Conservation (phyloP, 2,329 filamentous ascomycete species). For the Fusarium sp. region DNA sequence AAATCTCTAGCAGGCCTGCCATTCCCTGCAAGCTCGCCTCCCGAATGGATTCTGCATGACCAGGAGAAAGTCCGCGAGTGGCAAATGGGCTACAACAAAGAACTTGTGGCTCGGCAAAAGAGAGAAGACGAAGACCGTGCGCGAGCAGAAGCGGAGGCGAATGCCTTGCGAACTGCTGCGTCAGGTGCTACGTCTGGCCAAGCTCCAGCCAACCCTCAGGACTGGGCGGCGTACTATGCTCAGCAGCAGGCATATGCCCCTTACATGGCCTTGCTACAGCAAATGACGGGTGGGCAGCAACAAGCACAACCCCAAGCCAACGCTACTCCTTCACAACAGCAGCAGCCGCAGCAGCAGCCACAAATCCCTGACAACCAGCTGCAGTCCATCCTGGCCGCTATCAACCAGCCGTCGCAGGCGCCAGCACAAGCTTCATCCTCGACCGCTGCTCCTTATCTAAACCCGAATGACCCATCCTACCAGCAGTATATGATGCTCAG, state of each 20-base stretch:
- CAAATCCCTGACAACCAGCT: constrained; percentile 58
- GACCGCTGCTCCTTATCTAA: constrained; percentile 49
- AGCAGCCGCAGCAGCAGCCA: constrained; percentile 50
- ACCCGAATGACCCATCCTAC: constrained; percentile 59
- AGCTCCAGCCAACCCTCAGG: constrained; percentile 49
- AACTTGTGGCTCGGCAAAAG: constrained; percentile 56
- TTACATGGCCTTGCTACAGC: constrained; percentile 60
- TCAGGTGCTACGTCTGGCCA: constrained; percentile 36
- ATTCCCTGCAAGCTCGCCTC: constrained; percentile 66
- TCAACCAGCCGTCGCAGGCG: constrained; percentile 56
- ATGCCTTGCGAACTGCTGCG: constrained; percentile 48
- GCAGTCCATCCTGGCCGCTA: constrained; percentile 61
- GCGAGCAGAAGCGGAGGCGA: constrained; percentile 54
- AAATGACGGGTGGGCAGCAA: constrained; percentile 56
- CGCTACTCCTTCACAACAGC: constrained; percentile 43
- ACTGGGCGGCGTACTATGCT: constrained; percentile 60
- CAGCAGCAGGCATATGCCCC: constrained; percentile 60
- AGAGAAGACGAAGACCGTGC: constrained; percentile 57
- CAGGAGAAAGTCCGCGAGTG: constrained; percentile 66
- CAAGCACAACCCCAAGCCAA: constrained; percentile 28
- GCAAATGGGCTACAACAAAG: constrained; percentile 65
- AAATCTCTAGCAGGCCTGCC: constrained; percentile 61
- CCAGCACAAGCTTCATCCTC: constrained; percentile 38
- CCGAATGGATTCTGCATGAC: constrained; percentile 66
- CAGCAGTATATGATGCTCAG: constrained; percentile 58